Conservation (phyloP, 2,329 filamentous ascomycete genomes). For the Alternaria sp. region DNA sequence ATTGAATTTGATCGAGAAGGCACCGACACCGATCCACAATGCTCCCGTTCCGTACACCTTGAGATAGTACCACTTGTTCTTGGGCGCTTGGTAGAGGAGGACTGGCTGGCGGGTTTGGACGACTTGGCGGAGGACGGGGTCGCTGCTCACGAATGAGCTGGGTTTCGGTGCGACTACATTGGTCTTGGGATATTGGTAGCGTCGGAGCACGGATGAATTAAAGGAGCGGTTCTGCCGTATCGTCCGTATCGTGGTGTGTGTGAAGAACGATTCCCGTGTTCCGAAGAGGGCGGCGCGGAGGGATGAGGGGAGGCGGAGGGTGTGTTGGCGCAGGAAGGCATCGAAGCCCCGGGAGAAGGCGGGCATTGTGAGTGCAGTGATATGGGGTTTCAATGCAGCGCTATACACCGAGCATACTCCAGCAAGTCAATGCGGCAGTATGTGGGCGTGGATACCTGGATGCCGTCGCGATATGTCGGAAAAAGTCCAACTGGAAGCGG, state of each 20-base stretch:
- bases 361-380: conserved; percentile 31
- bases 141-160: conserved; percentile 27
- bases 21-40: conserved; percentile 33
- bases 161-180: conserved; percentile 7
- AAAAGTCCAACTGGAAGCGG: conserved; percentile 25
- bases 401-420: not conserved
- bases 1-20: conserved; percentile 41
- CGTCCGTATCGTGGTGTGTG: conserved; percentile 13
- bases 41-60: conserved; percentile 38
- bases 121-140: conserved; percentile 45
- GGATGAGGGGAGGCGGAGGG: conserved; percentile 42
- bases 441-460: not conserved
- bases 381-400: not conserved
- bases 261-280: conserved; percentile 30
- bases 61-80: conserved; percentile 32
- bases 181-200: conserved; percentile 28
- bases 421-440: not conserved
- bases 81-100: conserved; percentile 42
- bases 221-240: conserved; percentile 27
- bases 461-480: not conserved
- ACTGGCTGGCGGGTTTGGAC: conserved; percentile 39
- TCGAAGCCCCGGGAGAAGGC: conserved; percentile 40
- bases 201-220: conserved; percentile 30
- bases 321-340: conserved; percentile 32
- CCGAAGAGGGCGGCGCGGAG: conserved; percentile 41